Percentiles rank a stretch among this genome's conserved stretches.
Evolutionary conservation across 2,329 filamentous ascomycete genomes (phyloP).

Genomic region (Aspergillus sp.): DNA sequence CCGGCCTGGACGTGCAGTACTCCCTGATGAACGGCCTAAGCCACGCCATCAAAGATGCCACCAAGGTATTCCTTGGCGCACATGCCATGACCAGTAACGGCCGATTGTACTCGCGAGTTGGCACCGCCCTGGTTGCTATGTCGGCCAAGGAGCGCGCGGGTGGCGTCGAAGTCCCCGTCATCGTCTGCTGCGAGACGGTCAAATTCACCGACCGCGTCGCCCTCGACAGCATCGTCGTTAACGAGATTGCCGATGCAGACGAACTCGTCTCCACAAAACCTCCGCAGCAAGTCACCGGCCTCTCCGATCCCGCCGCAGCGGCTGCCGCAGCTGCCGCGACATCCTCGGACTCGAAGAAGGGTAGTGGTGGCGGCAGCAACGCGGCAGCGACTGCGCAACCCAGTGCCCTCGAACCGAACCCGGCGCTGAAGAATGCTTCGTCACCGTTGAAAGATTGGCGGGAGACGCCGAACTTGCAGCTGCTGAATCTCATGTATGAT

Average conservation of each 20-base stretch:
- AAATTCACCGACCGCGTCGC: constrained; percentile 90
- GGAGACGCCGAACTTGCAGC: constrained; percentile 52
- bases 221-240: constrained; percentile 85
- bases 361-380: constrained; percentile 1
- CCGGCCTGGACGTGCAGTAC: constrained; percentile 72
- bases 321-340: constrained; percentile 6
- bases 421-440: constrained; percentile 15
- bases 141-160: constrained; percentile 57
- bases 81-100: constrained; percentile 96
- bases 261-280: constrained; percentile 43
- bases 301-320: constrained; percentile 19
- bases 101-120: constrained; percentile 75
- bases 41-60: constrained; percentile 62
- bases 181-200: constrained; percentile 86
- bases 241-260: constrained; percentile 77
- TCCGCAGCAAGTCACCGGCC: constrained; percentile 25
- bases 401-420: constrained; percentile 14
- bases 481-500: constrained; percentile 77
- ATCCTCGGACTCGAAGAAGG: constrained; percentile 22
- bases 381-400: constrained; percentile 16
- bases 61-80: constrained; percentile 73
- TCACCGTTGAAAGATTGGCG: constrained; percentile 46
- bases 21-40: constrained; percentile 69
- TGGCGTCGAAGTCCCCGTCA: constrained; percentile 63
- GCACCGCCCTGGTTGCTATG: constrained; percentile 80